Base-by-base conservation (phyloP, 768 basidiomycete species). In the Lentinula lateritia region DNA sequence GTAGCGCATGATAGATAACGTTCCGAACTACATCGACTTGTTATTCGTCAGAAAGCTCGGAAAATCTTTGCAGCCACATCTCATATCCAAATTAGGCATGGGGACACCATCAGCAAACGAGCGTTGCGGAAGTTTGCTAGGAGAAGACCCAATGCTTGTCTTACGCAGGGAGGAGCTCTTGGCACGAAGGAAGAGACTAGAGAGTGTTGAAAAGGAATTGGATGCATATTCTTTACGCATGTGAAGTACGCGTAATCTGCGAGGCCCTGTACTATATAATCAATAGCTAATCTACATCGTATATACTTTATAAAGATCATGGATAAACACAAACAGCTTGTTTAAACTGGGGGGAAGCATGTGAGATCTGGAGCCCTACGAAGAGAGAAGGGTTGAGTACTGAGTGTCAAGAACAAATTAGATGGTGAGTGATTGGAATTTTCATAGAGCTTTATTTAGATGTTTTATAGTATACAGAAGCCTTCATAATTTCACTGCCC, bases 1-100 rank as follows among this genome's bases (percentile, higher is more conserved):
- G 32, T 60, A 82, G 80, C 73, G 80, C n/a, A 70, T 81, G 61
- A 78, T 80, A 55, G 80, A 82, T 63, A 71, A 71, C 55, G 65
- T 81, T 4, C 79, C 80, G 12, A 71, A 59, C 23, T 65, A 66
- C 28, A 73, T 71, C 48, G 72, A 71, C 54, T 66, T 63, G n/a
- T 64, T 67, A 38, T 75, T 78, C 38, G 68, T 77, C 36, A 74
- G 71, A 55, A 69, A 68, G 1, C 62, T 77, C 32, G 68, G 69
- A 20, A 64, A 68, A 20, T 63, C 63, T 9, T 64, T 78, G 23
- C 77, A 76, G 64, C 52, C 66, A 3, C 71, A 69, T 35, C 65
- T 78, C 56, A 73, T 76, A 41, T 64, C 68, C 48, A 73, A 74
- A 62, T 71, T 79, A 16, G 71, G 69, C 5, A 68, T 79, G 4